These are phyloP conservation scores for Phoenix dactylifera DNA, from an alignment of 176 grass and related monocot genomes.

Conservation along the genomic window DNA sequence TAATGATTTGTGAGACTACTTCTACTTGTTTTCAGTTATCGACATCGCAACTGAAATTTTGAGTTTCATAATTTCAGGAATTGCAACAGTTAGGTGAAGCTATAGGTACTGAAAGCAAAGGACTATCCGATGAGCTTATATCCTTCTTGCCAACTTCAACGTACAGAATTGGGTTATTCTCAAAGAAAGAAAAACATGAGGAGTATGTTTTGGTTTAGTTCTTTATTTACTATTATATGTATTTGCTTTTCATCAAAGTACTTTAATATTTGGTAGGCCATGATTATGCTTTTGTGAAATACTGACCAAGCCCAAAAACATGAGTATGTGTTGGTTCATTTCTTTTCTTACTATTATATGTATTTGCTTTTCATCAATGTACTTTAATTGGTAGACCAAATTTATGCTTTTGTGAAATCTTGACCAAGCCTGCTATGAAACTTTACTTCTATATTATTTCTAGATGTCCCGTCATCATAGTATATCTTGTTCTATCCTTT, in stretches of 20 bases:
- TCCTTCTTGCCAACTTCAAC: slow-evolving; percentile 41
- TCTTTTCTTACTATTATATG: no score
- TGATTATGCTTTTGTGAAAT: neutral
- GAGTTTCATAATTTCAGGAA: slow-evolving; percentile 46
- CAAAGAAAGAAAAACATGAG: slow-evolving; percentile 60
- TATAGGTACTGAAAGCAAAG: slow-evolving; percentile 77
- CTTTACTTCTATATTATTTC: no score
- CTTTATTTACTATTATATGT: neutral
- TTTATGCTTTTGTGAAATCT: no score
- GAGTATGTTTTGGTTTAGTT: slow-evolving; percentile 49
- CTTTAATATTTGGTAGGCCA: slow-evolving; percentile 6
- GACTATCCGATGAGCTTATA: slow-evolving; percentile 55
- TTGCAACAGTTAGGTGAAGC: slow-evolving; percentile 74
- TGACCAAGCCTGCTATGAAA: no score
- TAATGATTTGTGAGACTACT: no score
- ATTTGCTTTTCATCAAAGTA: neutral
- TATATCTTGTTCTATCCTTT: no score
- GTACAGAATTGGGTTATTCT: slow-evolving; percentile 74
- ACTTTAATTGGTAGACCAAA: no score
- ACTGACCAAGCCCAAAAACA: no score
- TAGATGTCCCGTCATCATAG: no score
- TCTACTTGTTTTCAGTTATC: no score
- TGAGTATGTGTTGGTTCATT: no score
- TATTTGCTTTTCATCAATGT: no score
- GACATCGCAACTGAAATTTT: neutral